Base-by-base conservation (phyloP, 495 filamentous ascomycete genomes). In the Penicillium alfredii region DNA sequence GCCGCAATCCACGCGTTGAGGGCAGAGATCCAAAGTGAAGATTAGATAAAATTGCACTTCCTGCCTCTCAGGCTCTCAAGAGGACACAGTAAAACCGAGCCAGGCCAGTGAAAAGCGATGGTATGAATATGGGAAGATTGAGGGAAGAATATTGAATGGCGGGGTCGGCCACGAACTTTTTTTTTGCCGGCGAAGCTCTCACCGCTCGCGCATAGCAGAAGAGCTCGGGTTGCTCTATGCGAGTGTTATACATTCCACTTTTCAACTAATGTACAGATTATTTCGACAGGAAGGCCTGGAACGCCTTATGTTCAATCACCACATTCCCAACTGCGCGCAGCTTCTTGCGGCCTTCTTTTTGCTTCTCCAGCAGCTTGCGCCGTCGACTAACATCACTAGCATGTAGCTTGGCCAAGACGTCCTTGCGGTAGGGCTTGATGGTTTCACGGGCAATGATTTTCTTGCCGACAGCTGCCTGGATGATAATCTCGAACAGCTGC, bases 401-500 rank as follows among this genome's bases (percentile, higher is more conserved):
- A 56, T 98, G 94, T 39, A 98, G 70, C 61, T 98, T 98, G 21
- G 83, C 81, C 42, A 94, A 66, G 3, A 98, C 80, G 52, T 98
- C 92, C 63, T 98, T 98, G 32, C 92, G 74, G 58, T 95, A 96
- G 1, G 92, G 86, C 72, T 97, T 96, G 60, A 98, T 80, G 0
- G 90, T 95, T 56, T 96, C 93, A 44, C 92, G 73, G 1, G 92
- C 93, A 8, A 98, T 77, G 36, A 98, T 79, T 29, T 81, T 76
- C 38, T 76, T 81, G 2, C 92, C 93, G 1, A 82, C 82, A 0
- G 84, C 82, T 9, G 93, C 92, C 56, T 98, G 92, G 44, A 98
- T 98, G 40, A 97, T 64, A 4, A 98, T 78, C 61, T 98, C 92
- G 56, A 94, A 98, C 70, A 95, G 84, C 64, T 98, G 93, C 19